Evolutionary conservation across 2,329 filamentous ascomycete genomes (phyloP), one percentile per base, ranked within the genome.

Genomic region (Fusarium sarcochroum): DNA sequence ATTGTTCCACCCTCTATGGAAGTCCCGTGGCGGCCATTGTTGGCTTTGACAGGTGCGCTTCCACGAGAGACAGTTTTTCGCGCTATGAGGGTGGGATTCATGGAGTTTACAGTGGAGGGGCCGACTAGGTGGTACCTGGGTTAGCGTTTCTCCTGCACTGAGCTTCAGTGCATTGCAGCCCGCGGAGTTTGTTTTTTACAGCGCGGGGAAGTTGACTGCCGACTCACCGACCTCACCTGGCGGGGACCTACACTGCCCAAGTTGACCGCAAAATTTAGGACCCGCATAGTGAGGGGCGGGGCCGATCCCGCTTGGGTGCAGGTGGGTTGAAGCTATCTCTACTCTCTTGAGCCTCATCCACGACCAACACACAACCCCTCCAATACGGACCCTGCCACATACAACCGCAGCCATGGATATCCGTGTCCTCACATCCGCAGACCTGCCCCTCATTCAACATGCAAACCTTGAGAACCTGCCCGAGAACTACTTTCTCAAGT

Each of bases 401-500:
- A 20, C 21, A 13, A 30, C 37, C 48, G 48, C 70, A 81, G 82
- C 66, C 80, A 98, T 97, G 93, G 93, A 97, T 83, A 97, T 99
- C 82, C 91, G 95, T 70, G 85, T 96, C 69, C 90, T 99, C 72
- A 91, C 89, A 71, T 86, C 93, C 69, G 91, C 89, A 68, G 93
- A 97, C 82, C 92, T 97, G 71, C 93, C 93, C 71, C 90, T 96
- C 78, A 94, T 99, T 78, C 96, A 99, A 84, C 94, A 97, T 81
- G 95, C 95, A 78, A 98, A 99, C 85, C 94, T 99, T 79, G 97
- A 97, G 80, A 99, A 99, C 85, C 88, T 99, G 54, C 96, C 96
- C 70, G 96, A 99, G 82, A 99, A 99, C 86, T 99, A 99, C 88
- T 98, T 98, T 81, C 93, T 97, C 83, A 99, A 99, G 87, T 99